Conservation (phyloP, 2,329 filamentous ascomycete genomes). For the Sporothrix sp. region DNA sequence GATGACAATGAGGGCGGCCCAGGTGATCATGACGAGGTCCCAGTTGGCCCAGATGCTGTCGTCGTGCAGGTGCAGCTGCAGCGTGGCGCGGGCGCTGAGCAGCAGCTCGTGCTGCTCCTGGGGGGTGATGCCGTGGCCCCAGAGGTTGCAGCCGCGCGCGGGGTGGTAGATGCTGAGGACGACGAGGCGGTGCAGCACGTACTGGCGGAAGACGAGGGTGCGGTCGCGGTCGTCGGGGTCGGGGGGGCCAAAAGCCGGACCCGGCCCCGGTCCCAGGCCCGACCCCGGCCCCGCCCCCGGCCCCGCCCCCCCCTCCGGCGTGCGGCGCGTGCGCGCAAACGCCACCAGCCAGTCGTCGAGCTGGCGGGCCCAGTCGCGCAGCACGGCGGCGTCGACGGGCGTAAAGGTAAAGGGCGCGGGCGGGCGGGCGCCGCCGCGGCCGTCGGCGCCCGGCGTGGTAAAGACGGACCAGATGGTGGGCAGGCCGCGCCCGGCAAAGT, state of each 20-base stretch:
- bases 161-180: constrained; percentile 17
- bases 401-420: constrained; percentile 4
- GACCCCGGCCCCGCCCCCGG: not conserved
- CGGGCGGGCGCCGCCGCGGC: not conserved
- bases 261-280: not conserved
- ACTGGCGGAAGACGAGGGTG: constrained; percentile 14
- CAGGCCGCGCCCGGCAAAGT: constrained; percentile 17
- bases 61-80: constrained; percentile 16
- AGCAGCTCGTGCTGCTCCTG: constrained; percentile 16
- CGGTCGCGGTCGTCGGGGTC: not conserved
- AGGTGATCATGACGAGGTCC: constrained; percentile 17
- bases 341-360: constrained; percentile 16
- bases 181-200: constrained; percentile 16
- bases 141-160: constrained; percentile 15
- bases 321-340: constrained; percentile 10
- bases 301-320: not conserved
- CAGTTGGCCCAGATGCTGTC: constrained; percentile 17
- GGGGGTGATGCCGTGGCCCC: constrained; percentile 13
- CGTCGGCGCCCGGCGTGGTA: not conserved
- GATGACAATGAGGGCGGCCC: constrained; percentile 16
- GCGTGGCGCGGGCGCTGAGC: constrained; percentile 13
- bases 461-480: constrained; percentile 17
- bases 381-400: constrained; percentile 14
- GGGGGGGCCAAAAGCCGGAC: not conserved
- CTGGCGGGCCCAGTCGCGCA: constrained; percentile 17